Evolutionary conservation across 2,329 filamentous ascomycete genomes (phyloP), one percentile per base, ranked within the genome.

Genomic region (Trichoderma sp.): DNA sequence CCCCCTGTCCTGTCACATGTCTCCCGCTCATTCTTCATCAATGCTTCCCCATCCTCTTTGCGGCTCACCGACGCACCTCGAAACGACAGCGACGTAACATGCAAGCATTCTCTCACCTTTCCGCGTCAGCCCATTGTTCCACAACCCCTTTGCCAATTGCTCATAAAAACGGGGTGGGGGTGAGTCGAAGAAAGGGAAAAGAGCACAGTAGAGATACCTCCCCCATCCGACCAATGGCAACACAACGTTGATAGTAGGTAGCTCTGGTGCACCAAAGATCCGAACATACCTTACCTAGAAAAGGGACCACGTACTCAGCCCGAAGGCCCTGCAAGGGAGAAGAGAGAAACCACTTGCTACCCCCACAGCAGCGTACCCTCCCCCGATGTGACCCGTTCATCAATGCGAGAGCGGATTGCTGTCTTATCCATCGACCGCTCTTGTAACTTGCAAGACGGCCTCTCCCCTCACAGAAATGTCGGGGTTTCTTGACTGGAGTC

Each of bases 351-450:
- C 34, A 26, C 24, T 28, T 28, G 12, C 24, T 39, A 7, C 45
- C 14, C 28, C 41, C 41, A 21, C 21, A 34, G 21, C 17, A 28
- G 41, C 21, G 14, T 28, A 15, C 48, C 48, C 48, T 28, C 48
- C 26, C 48, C 24, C 48, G 48, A 52, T n/a, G 26, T 52, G 34
- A 52, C 39, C 58, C 34, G 30, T 17, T 60, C 6, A 30, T 39
- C 12, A 39, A 39, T 39, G 34, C 34, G 12, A 30, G 51, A 26
- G 24, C 43, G 47, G 34, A 17, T 17, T 26, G 30, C 14, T 51
- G 58, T 51, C 58, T 61, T 61, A 61, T 61, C 58, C 52, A 52
- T 61, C 56, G 57, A 52, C 58, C 58, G 58, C 58, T 52, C 24
- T 44, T 61, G 47, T 52, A 34, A 28, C 58, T 51, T 12, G 21